Base-by-base conservation (phyloP, 2,329 filamentous ascomycete genomes). In the Verticillium albo-atrum region DNA sequence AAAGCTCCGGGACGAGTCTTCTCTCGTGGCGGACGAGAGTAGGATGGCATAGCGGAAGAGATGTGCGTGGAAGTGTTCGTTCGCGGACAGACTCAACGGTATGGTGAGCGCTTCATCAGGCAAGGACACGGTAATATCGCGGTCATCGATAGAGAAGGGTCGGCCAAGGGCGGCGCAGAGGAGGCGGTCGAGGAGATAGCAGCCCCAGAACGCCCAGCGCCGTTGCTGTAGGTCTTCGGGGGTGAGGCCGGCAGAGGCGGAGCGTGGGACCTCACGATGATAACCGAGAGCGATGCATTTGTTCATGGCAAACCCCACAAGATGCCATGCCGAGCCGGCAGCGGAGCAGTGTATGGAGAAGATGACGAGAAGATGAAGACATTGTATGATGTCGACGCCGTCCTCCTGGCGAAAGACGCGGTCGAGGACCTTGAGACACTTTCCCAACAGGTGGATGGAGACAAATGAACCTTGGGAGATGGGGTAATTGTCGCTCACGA, bases 281-380 rank as follows among this genome's bases (percentile, higher is more conserved):
- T 59, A 61, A 3, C 60, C 60, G 7, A 61, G 32, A 6, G 56
- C 57, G 26, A 61, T 58, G 26, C 56, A 61, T 26, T 61, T 61
- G 27, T 58, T 63, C 57, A 63, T 58, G 20, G 61, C 61, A 34
- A 63, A 63, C 7, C 61, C 61, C n/a, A 61, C 54, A 6, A 63
- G 55, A 27, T 63, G 61, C 61, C 61, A 63, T 4, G 61, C 28
- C 1, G 61, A 63, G 14, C 61, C 61, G 4, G 61, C 61, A 3
- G 61, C 55, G 5, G 61, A 63, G 27, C 59, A 63, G 26, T 63
- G 61, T n/a, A 63, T 59, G 30, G 61, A 57, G 10, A 63, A 47
- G 26, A 63, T 57, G 23, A 59, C 55, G 12, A 63, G 55, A 9
- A 63, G 54, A 34, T 61, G 61, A 4, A 63, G 57, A 42, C 61